These are phyloP conservation scores for Hypoxylon sp. DNA, from an alignment of 2,329 filamentous ascomycete species.

Conservation along the genomic window DNA sequence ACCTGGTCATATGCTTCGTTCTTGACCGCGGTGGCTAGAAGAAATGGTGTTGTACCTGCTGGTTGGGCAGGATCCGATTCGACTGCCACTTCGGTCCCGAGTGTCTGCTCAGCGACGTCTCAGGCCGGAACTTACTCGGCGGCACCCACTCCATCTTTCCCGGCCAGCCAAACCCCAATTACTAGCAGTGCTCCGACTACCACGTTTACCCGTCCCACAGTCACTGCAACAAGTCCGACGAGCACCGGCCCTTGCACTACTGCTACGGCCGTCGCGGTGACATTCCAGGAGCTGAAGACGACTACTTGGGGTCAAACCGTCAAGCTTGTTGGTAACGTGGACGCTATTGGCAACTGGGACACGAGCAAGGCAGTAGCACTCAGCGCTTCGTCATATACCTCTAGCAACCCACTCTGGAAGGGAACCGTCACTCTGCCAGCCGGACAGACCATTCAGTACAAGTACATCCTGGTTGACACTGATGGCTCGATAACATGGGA, in stretches of 20 bases:
- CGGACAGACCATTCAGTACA: constrained; percentile 74
- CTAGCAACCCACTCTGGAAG: constrained; percentile 73
- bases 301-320: constrained; percentile 75
- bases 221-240: constrained; percentile 46
- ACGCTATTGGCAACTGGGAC: constrained; percentile 75
- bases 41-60: constrained; percentile 68
- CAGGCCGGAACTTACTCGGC: constrained; percentile 66
- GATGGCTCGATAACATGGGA: constrained; percentile 75
- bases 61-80: constrained; percentile 66
- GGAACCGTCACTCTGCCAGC: constrained; percentile 68
- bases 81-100: constrained; percentile 64
- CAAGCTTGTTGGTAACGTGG: constrained; percentile 73
- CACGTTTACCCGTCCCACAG: constrained; percentile 47
- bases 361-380: constrained; percentile 68
- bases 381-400: constrained; percentile 71
- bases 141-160: constrained; percentile 65
- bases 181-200: constrained; percentile 49
- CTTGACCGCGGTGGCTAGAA: constrained; percentile 72
- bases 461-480: constrained; percentile 74
- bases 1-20: constrained; percentile 66
- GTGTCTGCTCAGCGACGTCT: constrained; percentile 64
- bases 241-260: constrained; percentile 55
- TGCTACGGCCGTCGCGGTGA: constrained; percentile 68
- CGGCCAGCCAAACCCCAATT: constrained; percentile 63
- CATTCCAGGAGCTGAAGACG: constrained; percentile 71